phyloP scores from a whole-genome alignment of 768 basidiomycete species.

The Rhizopogon roseolus region DNA sequence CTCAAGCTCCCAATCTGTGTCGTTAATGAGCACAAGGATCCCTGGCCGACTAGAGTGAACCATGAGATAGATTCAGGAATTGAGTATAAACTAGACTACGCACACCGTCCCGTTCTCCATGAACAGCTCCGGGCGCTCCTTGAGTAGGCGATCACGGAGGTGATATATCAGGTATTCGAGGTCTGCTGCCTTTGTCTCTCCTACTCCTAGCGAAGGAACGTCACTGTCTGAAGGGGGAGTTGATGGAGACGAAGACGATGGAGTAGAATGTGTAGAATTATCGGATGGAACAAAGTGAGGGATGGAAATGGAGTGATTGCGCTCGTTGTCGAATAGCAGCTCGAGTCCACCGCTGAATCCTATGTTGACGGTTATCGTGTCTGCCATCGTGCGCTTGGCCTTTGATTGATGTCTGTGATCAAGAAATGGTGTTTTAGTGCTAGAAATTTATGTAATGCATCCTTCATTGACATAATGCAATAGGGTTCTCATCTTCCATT shows the following conservation, averaged over 20 bases:
- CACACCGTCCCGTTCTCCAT: conserved; percentile 85
- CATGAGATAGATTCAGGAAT: background rate
- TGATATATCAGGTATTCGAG: conserved; percentile 76
- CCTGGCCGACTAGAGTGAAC: conserved; percentile 75
- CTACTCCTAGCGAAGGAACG: background rate
- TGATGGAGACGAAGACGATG: background rate
- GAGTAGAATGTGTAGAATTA: conserved; percentile 25
- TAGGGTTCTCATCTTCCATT: no score
- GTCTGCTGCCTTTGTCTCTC: conserved; percentile 44
- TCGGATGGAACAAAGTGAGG: conserved; percentile 40
- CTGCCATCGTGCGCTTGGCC: background rate
- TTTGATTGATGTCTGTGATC: no score
- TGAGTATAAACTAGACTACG: conserved; percentile 21
- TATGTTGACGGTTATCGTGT: conserved; percentile 44
- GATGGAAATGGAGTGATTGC: conserved; percentile 51
- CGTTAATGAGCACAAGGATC: conserved; percentile 94
- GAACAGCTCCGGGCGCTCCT: conserved; percentile 86
- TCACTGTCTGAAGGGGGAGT: background rate
- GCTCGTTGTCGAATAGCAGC: conserved; percentile 71
- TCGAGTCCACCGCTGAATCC: conserved; percentile 87
- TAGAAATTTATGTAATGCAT: no score
- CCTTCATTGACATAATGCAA: no score
- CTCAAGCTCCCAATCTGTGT: conserved; percentile 97
- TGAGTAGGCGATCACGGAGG: conserved; percentile 72
- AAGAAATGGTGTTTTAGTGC: no score